A percentile compares a stretch with the other conserved stretches of the same genome.
phyloP scores from a whole-genome alignment of 202 grass and related monocot genomes.

The Musa balbisiana region DNA sequence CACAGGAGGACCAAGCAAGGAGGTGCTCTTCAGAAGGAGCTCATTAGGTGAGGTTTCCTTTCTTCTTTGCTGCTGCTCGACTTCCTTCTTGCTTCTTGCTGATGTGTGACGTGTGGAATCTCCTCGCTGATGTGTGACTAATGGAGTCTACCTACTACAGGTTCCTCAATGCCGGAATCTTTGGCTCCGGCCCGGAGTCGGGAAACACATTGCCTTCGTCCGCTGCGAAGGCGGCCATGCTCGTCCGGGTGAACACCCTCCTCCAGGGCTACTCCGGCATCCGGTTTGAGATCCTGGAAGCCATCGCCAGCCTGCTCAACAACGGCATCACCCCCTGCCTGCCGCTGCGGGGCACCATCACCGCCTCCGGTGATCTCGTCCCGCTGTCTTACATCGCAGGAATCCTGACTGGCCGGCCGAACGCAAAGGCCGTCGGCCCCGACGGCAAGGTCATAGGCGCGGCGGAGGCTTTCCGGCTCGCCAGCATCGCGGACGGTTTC shows the following conservation, averaged over 20 bases:
- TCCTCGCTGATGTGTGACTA: not conserved
- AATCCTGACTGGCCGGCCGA: conserved; percentile 6
- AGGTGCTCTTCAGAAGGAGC: conserved; percentile 11
- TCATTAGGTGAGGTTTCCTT: conserved; percentile 1
- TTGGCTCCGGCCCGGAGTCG: not conserved
- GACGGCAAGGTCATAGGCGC: conserved; percentile 2
- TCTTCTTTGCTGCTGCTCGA: no score
- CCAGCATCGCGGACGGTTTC: conserved; percentile 6
- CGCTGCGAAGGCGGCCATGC: conserved; percentile 10
- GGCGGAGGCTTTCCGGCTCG: conserved; percentile 11
- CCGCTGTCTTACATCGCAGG: conserved; percentile 15
- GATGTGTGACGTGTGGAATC: not conserved
- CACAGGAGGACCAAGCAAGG: conserved; percentile 19
- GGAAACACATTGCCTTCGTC: not conserved
- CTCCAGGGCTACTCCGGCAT: conserved; percentile 22
- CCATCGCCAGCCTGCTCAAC: conserved; percentile 14
- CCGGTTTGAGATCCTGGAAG: conserved; percentile 17
- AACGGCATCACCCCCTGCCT: conserved; percentile 12
- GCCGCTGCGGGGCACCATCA: conserved; percentile 18
- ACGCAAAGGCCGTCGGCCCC: not conserved
- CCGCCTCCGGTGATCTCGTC: conserved; percentile 13
- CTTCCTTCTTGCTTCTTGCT: not conserved
- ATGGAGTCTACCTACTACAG: not conserved
- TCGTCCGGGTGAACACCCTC: conserved; percentile 10
- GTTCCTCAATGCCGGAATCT: conserved; percentile 20